phyloP scores from a whole-genome alignment of 108 stramenopile species.

The Fragilariopsis cylindrus region DNA sequence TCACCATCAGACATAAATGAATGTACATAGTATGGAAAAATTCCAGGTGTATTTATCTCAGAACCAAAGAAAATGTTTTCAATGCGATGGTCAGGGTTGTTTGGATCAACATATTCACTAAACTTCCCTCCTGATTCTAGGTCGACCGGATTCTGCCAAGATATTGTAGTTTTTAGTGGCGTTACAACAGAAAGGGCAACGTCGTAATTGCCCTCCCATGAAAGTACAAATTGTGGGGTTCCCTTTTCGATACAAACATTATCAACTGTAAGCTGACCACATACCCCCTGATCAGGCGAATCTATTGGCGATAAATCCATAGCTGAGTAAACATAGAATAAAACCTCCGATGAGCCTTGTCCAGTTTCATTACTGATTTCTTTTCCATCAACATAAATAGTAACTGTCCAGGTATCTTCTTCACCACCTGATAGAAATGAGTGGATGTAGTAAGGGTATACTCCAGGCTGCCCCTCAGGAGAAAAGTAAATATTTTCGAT shows the following conservation, averaged over 20 bases:
- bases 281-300: no score
- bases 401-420: conserved; percentile 31
- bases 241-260: conserved; percentile 26
- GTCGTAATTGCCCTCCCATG: conserved; percentile 31
- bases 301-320: background rate
- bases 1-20: conserved; percentile 15
- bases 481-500: conserved; percentile 23
- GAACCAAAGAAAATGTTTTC: conserved; percentile 20
- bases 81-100: background rate
- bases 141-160: conserved; percentile 27
- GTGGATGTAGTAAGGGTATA: conserved; percentile 30
- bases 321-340: conserved; percentile 1
- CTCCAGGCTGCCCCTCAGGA: conserved; percentile 17
- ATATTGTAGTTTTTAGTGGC: conserved; percentile 20
- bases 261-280: background rate
- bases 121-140: conserved; percentile 50
- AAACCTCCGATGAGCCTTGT: conserved; percentile 17
- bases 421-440: conserved; percentile 15
- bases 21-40: conserved; percentile 31
- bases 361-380: conserved; percentile 8
- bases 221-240: conserved; percentile 26
- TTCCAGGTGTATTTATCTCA: conserved; percentile 13
- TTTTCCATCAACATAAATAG: conserved; percentile 25
- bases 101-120: conserved; percentile 22
- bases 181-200: conserved; percentile 26